phyloP scores from a whole-genome alignment of 2,329 filamentous ascomycete species.

The Aspergillus vadensis region DNA sequence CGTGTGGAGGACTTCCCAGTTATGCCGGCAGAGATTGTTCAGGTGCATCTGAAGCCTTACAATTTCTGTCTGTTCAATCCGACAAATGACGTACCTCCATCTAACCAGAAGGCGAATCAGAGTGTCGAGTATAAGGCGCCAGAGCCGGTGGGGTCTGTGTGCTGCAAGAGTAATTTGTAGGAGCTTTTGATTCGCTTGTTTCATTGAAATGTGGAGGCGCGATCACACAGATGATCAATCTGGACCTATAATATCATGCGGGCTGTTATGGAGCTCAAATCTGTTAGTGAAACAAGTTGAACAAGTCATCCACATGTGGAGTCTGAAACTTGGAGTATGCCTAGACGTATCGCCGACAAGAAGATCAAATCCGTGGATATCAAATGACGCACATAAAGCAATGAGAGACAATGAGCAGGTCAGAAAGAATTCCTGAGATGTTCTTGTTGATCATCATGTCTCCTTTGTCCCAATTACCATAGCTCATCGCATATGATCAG shows the following conservation, averaged over 20 bases:
- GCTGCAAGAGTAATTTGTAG: not conserved
- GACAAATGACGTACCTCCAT: not conserved
- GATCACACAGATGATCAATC: no score
- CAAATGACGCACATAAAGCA: not conserved
- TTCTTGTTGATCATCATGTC: not conserved
- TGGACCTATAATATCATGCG: no score
- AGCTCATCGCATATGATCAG: not conserved
- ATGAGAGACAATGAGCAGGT: not conserved
- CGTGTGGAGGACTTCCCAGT: conserved; percentile 12
- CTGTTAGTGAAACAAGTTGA: not conserved
- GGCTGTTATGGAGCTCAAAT: not conserved
- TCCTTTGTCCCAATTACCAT: not conserved
- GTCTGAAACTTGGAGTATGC: no score
- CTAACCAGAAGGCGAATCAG: not conserved
- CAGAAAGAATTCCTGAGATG: not conserved
- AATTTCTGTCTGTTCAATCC: not conserved
- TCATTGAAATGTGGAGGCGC: no score
- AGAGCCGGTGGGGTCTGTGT: not conserved
- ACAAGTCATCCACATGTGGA: not conserved
- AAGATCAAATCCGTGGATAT: not conserved
- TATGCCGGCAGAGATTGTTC: conserved; percentile 5
- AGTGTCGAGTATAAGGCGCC: not conserved
- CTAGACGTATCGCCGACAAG: no score
- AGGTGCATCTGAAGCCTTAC: not conserved
- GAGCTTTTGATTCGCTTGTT: no score